Evolutionary conservation across 768 basidiomycete genomes (phyloP).

Genomic region (Mycena albidolilacea): DNA sequence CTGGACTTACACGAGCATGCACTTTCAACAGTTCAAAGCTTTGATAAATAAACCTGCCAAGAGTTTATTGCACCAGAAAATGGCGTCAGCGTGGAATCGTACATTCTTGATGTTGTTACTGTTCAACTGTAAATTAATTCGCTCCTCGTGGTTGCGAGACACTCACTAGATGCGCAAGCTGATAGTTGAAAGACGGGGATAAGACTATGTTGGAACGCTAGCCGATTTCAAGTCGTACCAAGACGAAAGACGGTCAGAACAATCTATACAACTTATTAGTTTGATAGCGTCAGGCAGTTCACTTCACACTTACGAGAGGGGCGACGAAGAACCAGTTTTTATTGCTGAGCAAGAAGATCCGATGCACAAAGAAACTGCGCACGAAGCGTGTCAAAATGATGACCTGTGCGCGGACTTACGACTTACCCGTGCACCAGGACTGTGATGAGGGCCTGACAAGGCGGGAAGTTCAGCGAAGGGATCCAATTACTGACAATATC

Average conservation of each 20-base stretch:
- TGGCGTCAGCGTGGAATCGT: neutral
- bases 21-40: constrained; percentile 39
- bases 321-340: constrained; percentile 40
- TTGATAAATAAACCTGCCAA: constrained; percentile 40
- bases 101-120: constrained; percentile 48
- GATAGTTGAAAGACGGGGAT: neutral
- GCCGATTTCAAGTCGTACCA: constrained; percentile 32
- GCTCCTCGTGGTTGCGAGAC: neutral
- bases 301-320: constrained; percentile 39
- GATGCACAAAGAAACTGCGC: constrained; percentile 51
- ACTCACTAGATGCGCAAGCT: constrained; percentile 42
- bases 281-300: neutral
- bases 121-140: neutral
- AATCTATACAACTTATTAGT: constrained; percentile 28
- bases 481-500: neutral
- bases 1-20: constrained; percentile 33
- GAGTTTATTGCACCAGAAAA: neutral
- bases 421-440: constrained; percentile 59
- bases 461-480: neutral
- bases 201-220: no score
- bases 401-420: neutral
- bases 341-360: constrained; percentile 51
- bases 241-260: constrained; percentile 41
- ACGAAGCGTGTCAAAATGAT: neutral
- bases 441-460: constrained; percentile 53